A percentile compares a stretch with the other conserved stretches of the same genome.
Conservation (phyloP, 2,329 filamentous ascomycete species). For the Colletotrichum tabaci region DNA sequence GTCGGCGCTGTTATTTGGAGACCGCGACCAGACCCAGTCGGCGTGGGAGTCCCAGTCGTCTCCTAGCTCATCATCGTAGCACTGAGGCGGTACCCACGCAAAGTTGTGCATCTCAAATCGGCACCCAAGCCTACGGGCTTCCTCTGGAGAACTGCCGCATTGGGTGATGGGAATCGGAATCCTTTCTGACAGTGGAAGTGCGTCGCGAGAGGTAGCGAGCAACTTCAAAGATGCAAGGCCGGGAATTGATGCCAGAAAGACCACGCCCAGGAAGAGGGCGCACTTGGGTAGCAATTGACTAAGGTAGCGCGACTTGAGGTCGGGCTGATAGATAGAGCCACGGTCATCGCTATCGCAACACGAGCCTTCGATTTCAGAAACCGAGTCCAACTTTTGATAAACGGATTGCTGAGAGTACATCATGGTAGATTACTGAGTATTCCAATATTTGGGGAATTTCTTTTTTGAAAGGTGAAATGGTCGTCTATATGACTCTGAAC, state of each 20-base stretch:
- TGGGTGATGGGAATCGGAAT: not conserved
- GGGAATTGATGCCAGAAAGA: not conserved
- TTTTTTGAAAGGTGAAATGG: not conserved
- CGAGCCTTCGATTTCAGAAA: not conserved
- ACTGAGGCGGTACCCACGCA: conserved; percentile 2
- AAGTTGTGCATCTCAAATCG: conserved; percentile 1
- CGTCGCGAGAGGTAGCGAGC: not conserved
- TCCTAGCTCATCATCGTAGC: conserved; percentile 1
- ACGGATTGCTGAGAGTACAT: not conserved
- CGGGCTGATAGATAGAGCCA: not conserved
- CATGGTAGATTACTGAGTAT: not conserved
- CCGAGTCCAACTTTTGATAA: not conserved
- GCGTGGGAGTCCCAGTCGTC: conserved; percentile 1
- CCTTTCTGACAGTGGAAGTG: not conserved
- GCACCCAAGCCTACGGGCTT: not conserved
- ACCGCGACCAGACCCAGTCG: conserved; percentile 8
- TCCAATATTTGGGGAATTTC: no score
- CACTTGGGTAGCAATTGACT: not conserved
- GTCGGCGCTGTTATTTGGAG: conserved; percentile 4
- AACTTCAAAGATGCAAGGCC: not conserved
- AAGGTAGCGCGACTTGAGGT: not conserved
- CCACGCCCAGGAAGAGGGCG: not conserved
- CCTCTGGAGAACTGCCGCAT: not conserved
- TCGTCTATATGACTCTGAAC: not conserved
- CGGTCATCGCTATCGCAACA: not conserved